Conservation (phyloP, 1,284 basidiomycete genomes). For the Schizophyllum amplum region DNA sequence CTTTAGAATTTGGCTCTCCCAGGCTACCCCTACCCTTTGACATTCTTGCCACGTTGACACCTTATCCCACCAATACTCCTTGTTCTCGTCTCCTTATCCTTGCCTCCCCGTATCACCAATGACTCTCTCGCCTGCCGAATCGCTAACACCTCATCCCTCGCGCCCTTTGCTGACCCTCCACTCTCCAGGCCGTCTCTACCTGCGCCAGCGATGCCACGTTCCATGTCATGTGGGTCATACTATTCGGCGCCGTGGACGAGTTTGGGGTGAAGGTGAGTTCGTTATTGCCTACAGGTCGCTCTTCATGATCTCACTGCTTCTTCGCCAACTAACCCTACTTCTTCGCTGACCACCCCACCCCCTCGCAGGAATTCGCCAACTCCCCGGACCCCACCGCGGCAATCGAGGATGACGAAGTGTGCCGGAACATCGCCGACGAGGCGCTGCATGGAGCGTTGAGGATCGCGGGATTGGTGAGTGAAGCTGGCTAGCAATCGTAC, state of each 20-base stretch:
- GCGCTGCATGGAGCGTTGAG: constrained; percentile 78
- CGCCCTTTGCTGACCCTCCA: constrained; percentile 3
- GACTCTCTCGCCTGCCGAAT: no score
- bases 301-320: constrained; percentile 85
- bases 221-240: constrained; percentile 82
- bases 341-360: no score
- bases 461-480: constrained; percentile 72
- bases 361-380: background rate
- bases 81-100: no score
- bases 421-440: constrained; percentile 69
- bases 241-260: constrained; percentile 65
- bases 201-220: constrained; percentile 85
- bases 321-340: no score
- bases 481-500: no score
- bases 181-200: constrained; percentile 33
- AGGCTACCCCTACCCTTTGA: no score
- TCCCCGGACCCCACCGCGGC: background rate
- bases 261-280: background rate
- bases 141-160: no score
- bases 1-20: no score
- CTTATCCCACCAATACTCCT: no score
- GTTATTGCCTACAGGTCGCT: constrained; percentile 38
- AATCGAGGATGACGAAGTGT: constrained; percentile 49
- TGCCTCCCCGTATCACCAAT: no score
- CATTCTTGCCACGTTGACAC: constrained; percentile 5